Evolutionary conservation across 306 rosid genomes (phyloP).

Genomic region (Glycine latifolia): DNA sequence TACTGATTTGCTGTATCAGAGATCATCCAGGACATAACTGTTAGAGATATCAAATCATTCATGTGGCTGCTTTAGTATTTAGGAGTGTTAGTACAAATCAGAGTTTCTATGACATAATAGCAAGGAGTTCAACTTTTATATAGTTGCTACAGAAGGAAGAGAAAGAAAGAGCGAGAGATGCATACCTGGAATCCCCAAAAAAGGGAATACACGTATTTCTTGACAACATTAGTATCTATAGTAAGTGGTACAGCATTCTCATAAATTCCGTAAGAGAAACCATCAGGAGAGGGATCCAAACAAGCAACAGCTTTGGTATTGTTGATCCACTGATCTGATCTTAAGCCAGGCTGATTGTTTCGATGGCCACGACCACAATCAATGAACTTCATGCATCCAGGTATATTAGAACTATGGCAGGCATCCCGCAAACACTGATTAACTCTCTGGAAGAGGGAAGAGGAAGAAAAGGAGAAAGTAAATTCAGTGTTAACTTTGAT

Average conservation of each 20-base stretch:
- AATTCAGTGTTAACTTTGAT: slow-evolving; percentile 15
- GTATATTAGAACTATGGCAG: slow-evolving; percentile 30
- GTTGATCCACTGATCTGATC: slow-evolving; percentile 32
- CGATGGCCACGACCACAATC: slow-evolving; percentile 70
- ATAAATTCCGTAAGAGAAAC: slow-evolving; percentile 49
- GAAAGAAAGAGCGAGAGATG: neutral
- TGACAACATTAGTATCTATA: slow-evolving; percentile 23
- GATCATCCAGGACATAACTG: slow-evolving; percentile 35
- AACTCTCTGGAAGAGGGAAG: slow-evolving; percentile 65
- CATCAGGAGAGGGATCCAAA: slow-evolving; percentile 37
- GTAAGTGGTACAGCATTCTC: slow-evolving; percentile 36
- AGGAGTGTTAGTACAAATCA: neutral
- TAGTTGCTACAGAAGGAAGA: neutral
- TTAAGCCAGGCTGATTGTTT: neutral
- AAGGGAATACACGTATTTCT: slow-evolving; percentile 47
- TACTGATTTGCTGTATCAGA: slow-evolving; percentile 81
- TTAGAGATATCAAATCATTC: slow-evolving; percentile 29
- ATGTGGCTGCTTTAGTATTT: neutral
- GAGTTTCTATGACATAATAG: neutral
- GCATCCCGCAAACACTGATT: slow-evolving; percentile 77
- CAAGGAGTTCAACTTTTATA: neutral
- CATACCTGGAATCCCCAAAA: slow-evolving; percentile 55
- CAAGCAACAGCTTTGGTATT: slow-evolving; percentile 52
- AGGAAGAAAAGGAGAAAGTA: slow-evolving; percentile 24
- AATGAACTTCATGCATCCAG: slow-evolving; percentile 51